A percentile compares a stretch with the other conserved stretches of the same genome.
Evolutionary conservation across 108 stramenopile genomes (phyloP).

Genomic region (Mediolabrus comicus): DNA sequence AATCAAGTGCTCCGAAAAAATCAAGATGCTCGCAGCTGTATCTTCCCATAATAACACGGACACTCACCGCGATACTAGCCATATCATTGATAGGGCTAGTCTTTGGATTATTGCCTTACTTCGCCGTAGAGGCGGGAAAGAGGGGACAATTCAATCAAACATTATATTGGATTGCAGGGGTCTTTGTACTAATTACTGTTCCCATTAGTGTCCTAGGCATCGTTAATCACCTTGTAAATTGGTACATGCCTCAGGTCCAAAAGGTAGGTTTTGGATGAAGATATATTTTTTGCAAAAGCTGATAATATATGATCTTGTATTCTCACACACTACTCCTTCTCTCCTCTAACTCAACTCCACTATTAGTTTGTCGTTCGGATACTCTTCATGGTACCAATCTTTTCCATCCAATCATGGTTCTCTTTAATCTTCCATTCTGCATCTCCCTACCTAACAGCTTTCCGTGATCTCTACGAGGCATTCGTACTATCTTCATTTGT

Average conservation of each 20-base stretch:
- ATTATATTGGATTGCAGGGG: constrained; percentile 35
- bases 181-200: constrained; percentile 35
- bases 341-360: background rate
- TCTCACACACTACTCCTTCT: background rate
- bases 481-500: constrained; percentile 54
- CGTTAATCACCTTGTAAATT: constrained; percentile 45
- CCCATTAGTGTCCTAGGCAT: constrained; percentile 39
- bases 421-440: constrained; percentile 28
- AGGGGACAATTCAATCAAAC: constrained; percentile 18
- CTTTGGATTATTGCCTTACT: constrained; percentile 21
- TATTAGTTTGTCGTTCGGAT: constrained; percentile 76
- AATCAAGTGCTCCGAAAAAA: background rate
- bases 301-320: too few relatives aligned
- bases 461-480: constrained; percentile 51
- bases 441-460: constrained; percentile 20
- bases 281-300: too few relatives aligned
- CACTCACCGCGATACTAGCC: constrained; percentile 27
- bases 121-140: constrained; percentile 28
- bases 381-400: constrained; percentile 81
- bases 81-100: constrained; percentile 16
- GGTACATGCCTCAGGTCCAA: constrained; percentile 57
- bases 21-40: too few relatives aligned
- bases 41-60: constrained; percentile 1
- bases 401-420: constrained; percentile 52
- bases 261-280: constrained; percentile 20